A percentile compares a stretch with the other conserved stretches of the same genome.
phyloP scores from a whole-genome alignment of 495 filamentous ascomycete genomes.

The Penicillium goetzii region DNA sequence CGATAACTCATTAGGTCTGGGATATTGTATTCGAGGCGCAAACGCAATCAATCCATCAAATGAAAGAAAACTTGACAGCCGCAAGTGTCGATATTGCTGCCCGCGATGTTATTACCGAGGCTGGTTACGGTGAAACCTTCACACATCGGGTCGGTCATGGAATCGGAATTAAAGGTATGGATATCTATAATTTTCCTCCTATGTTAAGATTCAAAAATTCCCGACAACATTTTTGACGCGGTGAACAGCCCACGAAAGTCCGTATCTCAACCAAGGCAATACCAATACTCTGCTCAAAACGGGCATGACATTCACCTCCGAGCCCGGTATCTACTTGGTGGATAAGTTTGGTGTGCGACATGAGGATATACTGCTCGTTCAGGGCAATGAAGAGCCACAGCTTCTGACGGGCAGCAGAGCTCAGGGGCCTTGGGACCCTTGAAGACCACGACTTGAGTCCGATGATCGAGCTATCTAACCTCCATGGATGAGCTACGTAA shows the following conservation, averaged over 20 bases:
- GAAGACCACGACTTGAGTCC: slow-evolving; percentile 11
- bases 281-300: slow-evolving; percentile 38
- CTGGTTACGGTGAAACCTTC: slow-evolving; percentile 55
- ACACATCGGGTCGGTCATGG: slow-evolving; percentile 62
- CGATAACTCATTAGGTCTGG: slow-evolving; percentile 41
- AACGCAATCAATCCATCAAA: slow-evolving; percentile 44
- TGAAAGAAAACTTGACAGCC: slow-evolving; percentile 49
- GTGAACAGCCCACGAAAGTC: slow-evolving; percentile 54
- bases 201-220: neutral
- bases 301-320: slow-evolving; percentile 60
- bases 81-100: slow-evolving; percentile 59
- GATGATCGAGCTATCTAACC: neutral
- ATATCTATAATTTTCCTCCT: neutral
- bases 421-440: slow-evolving; percentile 52
- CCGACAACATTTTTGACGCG: neutral
- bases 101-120: slow-evolving; percentile 50
- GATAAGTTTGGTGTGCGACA: slow-evolving; percentile 58
- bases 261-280: slow-evolving; percentile 61
- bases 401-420: slow-evolving; percentile 51
- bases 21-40: slow-evolving; percentile 56
- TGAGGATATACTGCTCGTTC: slow-evolving; percentile 57
- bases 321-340: slow-evolving; percentile 58
- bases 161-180: slow-evolving; percentile 56
- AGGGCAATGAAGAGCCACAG: slow-evolving; percentile 46
- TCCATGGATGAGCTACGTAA: neutral